These are phyloP conservation scores for Millerozyma acaciae DNA, from an alignment of 805 yeast species.

Conservation along the genomic window DNA sequence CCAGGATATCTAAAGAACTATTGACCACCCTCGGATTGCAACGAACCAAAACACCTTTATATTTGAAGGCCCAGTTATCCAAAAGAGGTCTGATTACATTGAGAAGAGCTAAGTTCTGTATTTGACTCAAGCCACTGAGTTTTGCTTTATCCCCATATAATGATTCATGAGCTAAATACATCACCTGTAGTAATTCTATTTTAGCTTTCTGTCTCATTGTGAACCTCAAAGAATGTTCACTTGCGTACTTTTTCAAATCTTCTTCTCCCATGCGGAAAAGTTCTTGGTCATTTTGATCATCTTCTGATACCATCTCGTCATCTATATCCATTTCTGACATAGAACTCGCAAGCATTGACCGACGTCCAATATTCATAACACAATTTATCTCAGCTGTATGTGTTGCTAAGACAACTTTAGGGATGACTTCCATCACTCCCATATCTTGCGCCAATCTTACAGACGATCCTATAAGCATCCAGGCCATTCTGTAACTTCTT, in stretches of 20 bases:
- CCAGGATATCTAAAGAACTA: conserved; percentile 17
- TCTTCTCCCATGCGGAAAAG: conserved; percentile 32
- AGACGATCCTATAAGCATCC: conserved; percentile 90
- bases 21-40: conserved; percentile 38
- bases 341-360: conserved; percentile 73
- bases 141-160: conserved; percentile 66
- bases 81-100: conserved; percentile 72
- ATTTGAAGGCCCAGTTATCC: conserved; percentile 72
- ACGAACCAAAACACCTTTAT: conserved; percentile 51
- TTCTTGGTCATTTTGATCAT: conserved; percentile 24
- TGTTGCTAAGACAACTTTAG: conserved; percentile 75
- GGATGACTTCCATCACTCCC: conserved; percentile 70
- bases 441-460: conserved; percentile 83
- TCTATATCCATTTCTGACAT: conserved; percentile 62
- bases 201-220: conserved; percentile 68
- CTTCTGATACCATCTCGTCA: conserved; percentile 24
- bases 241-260: conserved; percentile 21
- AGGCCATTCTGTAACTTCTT: conserved; percentile 84
- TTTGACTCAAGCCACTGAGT: conserved; percentile 47
- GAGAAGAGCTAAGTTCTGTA: conserved; percentile 67
- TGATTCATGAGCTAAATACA: conserved; percentile 79
- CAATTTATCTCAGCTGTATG: conserved; percentile 80
- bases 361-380: conserved; percentile 75
- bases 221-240: conserved; percentile 43
- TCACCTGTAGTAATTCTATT: conserved; percentile 71